Percentiles rank a stretch among this genome's conserved stretches.
phyloP scores from a whole-genome alignment of 805 yeast species.

The Candida anglica region DNA sequence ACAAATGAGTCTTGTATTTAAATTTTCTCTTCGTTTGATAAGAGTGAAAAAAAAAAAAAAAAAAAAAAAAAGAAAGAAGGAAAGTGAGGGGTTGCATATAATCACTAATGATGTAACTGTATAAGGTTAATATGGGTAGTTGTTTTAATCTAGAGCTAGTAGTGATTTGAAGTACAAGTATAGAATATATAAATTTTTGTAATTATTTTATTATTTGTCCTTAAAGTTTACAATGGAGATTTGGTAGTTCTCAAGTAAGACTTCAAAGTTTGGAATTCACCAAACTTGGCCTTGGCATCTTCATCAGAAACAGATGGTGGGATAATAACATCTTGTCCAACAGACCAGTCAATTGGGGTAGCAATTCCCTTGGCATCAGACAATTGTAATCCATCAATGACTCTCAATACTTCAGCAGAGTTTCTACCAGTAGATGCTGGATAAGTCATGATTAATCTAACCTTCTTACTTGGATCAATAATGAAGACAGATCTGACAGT shows the following conservation, averaged over 20 bases:
- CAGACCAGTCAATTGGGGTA: slow-evolving; percentile 89
- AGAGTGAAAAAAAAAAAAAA: neutral
- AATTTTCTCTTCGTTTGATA: too few relatives aligned
- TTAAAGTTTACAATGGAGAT: too few relatives aligned
- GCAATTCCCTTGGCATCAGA: slow-evolving; percentile 82
- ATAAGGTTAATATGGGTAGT: too few relatives aligned
- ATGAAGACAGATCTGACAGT: slow-evolving; percentile 85
- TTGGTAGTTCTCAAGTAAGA: slow-evolving; percentile 61
- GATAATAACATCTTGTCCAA: slow-evolving; percentile 87
- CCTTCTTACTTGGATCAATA: slow-evolving; percentile 86
- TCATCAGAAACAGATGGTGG: slow-evolving; percentile 83
- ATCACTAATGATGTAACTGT: too few relatives aligned
- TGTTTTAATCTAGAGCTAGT: too few relatives aligned
- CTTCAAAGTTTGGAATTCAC: slow-evolving; percentile 57
- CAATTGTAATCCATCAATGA: slow-evolving; percentile 79
- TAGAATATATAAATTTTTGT: too few relatives aligned
- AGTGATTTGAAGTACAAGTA: too few relatives aligned
- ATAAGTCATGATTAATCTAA: slow-evolving; percentile 81
- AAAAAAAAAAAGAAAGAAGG: too few relatives aligned
- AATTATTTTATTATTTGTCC: too few relatives aligned
- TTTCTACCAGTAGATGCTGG: slow-evolving; percentile 96
- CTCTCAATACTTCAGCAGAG: slow-evolving; percentile 88
- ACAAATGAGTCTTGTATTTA: too few relatives aligned
- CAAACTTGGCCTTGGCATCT: slow-evolving; percentile 56
- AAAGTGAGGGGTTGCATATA: too few relatives aligned